Evolutionary conservation across 495 filamentous ascomycete species (phyloP).

Genomic region (Penicillium daleae): DNA sequence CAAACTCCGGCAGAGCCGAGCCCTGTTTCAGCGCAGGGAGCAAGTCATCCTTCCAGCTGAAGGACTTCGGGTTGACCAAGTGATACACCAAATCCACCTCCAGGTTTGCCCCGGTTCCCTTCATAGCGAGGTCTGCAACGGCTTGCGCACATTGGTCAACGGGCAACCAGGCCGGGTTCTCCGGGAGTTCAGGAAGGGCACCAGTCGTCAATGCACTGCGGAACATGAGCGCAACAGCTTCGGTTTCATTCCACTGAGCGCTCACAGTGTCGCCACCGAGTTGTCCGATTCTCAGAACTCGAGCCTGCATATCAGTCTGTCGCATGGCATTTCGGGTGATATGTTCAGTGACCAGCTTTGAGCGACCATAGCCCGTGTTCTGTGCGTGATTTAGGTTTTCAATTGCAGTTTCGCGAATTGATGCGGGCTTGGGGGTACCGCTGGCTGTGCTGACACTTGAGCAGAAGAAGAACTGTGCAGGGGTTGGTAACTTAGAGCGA

Average conservation of each 20-base stretch:
- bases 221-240: constrained; percentile 68
- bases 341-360: constrained; percentile 67
- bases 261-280: constrained; percentile 58
- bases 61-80: constrained; percentile 52
- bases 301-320: constrained; percentile 36
- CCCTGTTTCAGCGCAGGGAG: constrained; percentile 50
- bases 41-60: constrained; percentile 57
- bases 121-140: constrained; percentile 29
- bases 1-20: constrained; percentile 46
- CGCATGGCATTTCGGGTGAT: constrained; percentile 49
- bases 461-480: constrained; percentile 59
- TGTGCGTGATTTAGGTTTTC: constrained; percentile 53
- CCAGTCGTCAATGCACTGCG: constrained; percentile 50
- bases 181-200: constrained; percentile 56
- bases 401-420: constrained; percentile 53
- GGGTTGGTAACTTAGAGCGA: constrained; percentile 32
- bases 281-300: constrained; percentile 63
- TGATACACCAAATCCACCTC: constrained; percentile 52
- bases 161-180: constrained; percentile 59
- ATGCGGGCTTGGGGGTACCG: constrained; percentile 32
- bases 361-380: constrained; percentile 60
- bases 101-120: background rate
- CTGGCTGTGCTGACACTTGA: constrained; percentile 60
- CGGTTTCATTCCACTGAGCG: constrained; percentile 66
- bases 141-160: constrained; percentile 39